These are phyloP conservation scores for Trichoderma reesei DNA, from an alignment of 495 filamentous ascomycete genomes.

Conservation along the genomic window DNA sequence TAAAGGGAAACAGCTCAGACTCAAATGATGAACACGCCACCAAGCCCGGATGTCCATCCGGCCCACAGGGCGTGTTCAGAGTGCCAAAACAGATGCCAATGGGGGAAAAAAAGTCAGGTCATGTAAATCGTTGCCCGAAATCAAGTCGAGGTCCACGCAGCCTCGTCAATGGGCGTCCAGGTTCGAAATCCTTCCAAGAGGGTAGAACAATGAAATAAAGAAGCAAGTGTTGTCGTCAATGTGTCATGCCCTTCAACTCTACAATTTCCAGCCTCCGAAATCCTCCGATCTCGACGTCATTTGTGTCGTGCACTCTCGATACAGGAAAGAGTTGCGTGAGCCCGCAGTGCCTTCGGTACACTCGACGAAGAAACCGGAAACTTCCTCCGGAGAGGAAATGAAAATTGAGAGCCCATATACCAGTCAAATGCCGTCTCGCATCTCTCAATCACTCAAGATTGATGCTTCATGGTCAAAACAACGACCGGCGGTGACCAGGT, in stretches of 20 bases:
- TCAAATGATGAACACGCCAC: neutral
- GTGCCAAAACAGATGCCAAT: neutral
- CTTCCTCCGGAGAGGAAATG: neutral
- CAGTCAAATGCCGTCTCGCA: neutral
- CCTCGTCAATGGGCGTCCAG: neutral
- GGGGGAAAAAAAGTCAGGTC: neutral
- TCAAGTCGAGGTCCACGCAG: neutral
- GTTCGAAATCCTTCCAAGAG: neutral
- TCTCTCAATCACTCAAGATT: neutral
- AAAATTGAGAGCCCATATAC: neutral
- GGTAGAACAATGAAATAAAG: neutral
- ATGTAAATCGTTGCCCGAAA: constrained; percentile 3
- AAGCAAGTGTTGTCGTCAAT: neutral
- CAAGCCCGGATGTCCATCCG: neutral
- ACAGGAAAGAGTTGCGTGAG: neutral
- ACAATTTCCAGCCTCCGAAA: neutral
- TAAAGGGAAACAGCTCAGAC: neutral
- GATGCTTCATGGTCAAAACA: neutral
- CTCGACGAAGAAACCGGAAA: too few relatives aligned
- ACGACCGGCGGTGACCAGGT: neutral
- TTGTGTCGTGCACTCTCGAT: neutral
- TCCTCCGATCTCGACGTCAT: neutral
- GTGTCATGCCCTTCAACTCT: neutral
- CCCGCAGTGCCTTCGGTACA: too few relatives aligned
- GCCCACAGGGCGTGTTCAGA: neutral